phyloP scores from a whole-genome alignment of 768 basidiomycete species.

The Panaeolus cyanescens region DNA sequence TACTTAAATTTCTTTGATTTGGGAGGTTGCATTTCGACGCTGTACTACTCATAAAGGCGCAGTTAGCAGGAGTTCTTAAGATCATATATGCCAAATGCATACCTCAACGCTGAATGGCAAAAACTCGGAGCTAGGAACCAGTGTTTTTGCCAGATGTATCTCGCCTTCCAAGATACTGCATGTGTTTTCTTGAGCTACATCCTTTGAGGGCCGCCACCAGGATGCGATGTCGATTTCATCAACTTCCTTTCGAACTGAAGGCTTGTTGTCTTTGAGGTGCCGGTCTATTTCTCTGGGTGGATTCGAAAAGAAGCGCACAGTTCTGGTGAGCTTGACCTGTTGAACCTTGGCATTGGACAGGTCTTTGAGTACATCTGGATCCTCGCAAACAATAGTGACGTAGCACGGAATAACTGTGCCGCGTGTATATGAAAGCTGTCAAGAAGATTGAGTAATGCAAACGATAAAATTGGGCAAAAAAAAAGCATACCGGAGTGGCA shows the following conservation, averaged over 20 bases:
- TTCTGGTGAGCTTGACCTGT: conserved; percentile 13
- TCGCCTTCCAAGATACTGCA: conserved; percentile 11
- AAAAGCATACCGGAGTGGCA: conserved; percentile 16
- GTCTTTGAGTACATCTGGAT: conserved; percentile 15
- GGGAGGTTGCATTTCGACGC: neutral
- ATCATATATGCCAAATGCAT: neutral
- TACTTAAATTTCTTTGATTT: neutral
- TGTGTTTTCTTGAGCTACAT: neutral
- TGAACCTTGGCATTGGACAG: conserved; percentile 14
- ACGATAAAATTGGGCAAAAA: neutral
- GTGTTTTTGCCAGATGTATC: conserved; percentile 8
- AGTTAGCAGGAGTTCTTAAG: no score
- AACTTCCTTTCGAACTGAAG: neutral
- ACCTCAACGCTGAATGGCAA: conserved; percentile 9
- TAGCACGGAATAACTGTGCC: conserved; percentile 27
- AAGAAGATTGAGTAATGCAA: neutral
- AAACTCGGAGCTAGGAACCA: conserved; percentile 9
- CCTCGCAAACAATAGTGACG: conserved; percentile 16
- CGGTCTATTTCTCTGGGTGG: neutral
- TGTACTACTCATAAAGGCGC: neutral
- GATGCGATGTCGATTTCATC: conserved; percentile 5
- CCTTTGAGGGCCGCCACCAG: conserved; percentile 11
- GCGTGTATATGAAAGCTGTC: conserved; percentile 23
- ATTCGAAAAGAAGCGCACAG: conserved; percentile 9
- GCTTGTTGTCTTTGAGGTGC: neutral